Evolutionary conservation across 176 grass and related monocot genomes (phyloP), one percentile per base, ranked within the genome.

Genomic region (Urochloa ruziziensis): DNA sequence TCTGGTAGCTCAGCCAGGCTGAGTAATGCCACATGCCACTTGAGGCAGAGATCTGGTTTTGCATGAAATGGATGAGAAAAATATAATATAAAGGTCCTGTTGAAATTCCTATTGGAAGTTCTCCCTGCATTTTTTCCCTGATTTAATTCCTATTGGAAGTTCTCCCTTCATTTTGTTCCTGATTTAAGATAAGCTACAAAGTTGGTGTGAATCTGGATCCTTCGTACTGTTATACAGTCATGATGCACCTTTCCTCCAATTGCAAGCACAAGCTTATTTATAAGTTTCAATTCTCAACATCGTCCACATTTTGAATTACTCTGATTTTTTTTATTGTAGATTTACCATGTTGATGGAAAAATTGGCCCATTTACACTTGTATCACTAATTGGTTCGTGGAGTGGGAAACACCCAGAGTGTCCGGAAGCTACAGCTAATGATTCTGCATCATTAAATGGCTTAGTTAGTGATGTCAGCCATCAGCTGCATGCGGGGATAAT

Each of bases 401-500:
- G 82, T 86, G 91, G 90, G 68, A 74, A 83, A 42, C 44, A 82
- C 75, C 19, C 64, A 70, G 68, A 92, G 67, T 14, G n/a, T 83
- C 76, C 80, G 35, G 74, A 84, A 80, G 63, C 82, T 85, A 32
- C 67, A 73, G 39, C 54, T 60, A 70, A 93, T 69, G 80, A 90
- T 56, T 67, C 84, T 30, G 80, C 76, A 43, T 84, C 80, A 48
- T 69, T 90, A 14, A 79, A 62, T 56, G 77, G 79, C 23, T 82
- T 95, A 67, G 64, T 88, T 49, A 79, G 90, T 43, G 91, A 95
- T 60, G 73, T 98, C 46, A 85, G 85, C 28, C 58, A 74, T 85
- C 96, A 99, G 69, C 76, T 99, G 24, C 91, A 99, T 75, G 81
- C 91, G 18, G 91, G 82, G 18, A 94, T 99, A 85, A 90, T 99